A percentile compares a stretch with the other conserved stretches of the same genome.
phyloP scores from a whole-genome alignment of 257 asterid genomes.

The Nicotiana benthamiana region DNA sequence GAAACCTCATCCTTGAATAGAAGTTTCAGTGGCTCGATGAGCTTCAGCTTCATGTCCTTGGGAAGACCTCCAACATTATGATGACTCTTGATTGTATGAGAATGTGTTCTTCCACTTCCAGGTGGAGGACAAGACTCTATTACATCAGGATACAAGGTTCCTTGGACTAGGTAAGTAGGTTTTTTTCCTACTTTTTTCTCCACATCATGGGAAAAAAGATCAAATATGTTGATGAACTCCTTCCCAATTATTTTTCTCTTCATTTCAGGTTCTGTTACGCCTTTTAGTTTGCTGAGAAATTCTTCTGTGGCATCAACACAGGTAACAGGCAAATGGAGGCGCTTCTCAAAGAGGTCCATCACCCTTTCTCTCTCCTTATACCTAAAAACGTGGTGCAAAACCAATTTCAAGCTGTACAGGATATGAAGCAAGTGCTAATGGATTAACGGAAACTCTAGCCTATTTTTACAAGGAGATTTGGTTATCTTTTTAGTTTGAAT shows the following conservation, averaged over 20 bases:
- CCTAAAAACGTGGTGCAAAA: constrained; percentile 23
- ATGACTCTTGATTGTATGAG: constrained; percentile 96
- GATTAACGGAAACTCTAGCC: not conserved
- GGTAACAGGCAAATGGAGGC: constrained; percentile 87
- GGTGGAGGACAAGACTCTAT: constrained; percentile 99
- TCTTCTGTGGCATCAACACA: constrained; percentile 82
- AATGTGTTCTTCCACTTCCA: constrained; percentile 93
- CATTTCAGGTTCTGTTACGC: constrained; percentile 91
- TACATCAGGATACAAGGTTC: constrained; percentile 95
- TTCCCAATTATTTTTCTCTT: constrained; percentile 88
- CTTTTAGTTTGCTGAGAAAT: constrained; percentile 81
- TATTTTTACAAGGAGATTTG: not conserved
- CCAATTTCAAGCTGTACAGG: not conserved
- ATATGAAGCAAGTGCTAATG: not conserved
- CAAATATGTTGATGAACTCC: constrained; percentile 79
- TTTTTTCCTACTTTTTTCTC: constrained; percentile 61
- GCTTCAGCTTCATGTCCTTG: constrained; percentile 93
- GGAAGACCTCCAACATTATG: constrained; percentile 99
- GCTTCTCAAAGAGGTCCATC: constrained; percentile 77
- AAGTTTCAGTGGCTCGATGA: constrained; percentile 93
- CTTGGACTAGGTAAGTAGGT: constrained; percentile 84
- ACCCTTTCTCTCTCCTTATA: constrained; percentile 82
- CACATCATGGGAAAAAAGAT: constrained; percentile 65
- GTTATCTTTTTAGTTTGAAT: not conserved
- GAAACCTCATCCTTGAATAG: constrained; percentile 93